These are phyloP conservation scores for Periglandula ipomoeae DNA, from an alignment of 2,329 filamentous ascomycete species.

Conservation along the genomic window DNA sequence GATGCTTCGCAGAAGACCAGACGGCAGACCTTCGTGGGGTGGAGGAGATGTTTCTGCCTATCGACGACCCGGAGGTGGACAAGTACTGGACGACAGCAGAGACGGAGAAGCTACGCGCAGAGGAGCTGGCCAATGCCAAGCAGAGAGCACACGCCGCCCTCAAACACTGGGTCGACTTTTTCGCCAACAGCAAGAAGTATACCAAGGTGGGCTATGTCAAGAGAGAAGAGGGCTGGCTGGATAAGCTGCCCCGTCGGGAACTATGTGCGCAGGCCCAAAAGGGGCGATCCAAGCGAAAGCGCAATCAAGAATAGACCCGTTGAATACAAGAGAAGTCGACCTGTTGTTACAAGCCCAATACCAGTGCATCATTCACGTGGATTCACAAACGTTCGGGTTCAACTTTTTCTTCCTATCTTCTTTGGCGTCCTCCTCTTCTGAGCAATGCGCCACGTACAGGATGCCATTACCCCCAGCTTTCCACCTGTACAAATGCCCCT, in stretches of 20 bases:
- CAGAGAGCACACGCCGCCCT: conserved; percentile 58
- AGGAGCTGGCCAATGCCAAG: conserved; percentile 57
- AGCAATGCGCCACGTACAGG: neutral
- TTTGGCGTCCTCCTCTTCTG: neutral
- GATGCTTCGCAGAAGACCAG: conserved; percentile 80
- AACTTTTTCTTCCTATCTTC: neutral
- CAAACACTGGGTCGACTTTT: conserved; percentile 77
- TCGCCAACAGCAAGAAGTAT: conserved; percentile 72
- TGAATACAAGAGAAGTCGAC: neutral
- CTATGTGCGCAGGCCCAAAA: conserved; percentile 66
- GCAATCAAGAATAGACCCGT: neutral
- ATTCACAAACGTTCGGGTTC: too few relatives aligned
- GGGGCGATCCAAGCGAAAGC: conserved; percentile 40
- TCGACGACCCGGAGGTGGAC: conserved; percentile 56
- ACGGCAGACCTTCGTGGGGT: conserved; percentile 79
- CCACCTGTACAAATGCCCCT: neutral
- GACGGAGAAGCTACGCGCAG: conserved; percentile 42
- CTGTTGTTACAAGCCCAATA: too few relatives aligned
- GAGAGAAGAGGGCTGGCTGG: conserved; percentile 50
- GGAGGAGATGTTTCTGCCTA: conserved; percentile 72
- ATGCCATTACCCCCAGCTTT: neutral
- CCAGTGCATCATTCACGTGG: too few relatives aligned
- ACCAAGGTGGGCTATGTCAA: conserved; percentile 67
- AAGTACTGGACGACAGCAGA: conserved; percentile 44
- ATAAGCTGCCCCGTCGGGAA: conserved; percentile 49